phyloP scores from a whole-genome alignment of 2,329 filamentous ascomycete genomes.

The Beauveria asiatica region DNA sequence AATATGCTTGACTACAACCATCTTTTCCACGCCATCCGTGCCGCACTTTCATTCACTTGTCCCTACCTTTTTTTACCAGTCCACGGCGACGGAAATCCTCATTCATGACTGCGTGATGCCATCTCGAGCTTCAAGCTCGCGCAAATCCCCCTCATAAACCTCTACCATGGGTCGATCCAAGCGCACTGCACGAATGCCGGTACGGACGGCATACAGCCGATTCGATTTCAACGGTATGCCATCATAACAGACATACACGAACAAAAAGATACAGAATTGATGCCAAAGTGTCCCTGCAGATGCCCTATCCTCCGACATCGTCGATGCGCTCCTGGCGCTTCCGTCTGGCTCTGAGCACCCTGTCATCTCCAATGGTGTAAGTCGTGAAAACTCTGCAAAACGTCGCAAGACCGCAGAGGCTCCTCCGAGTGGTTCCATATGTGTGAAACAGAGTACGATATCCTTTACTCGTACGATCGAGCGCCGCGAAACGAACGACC shows the following conservation, averaged over 20 bases:
- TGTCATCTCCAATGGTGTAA: constrained; percentile 8
- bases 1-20: neutral
- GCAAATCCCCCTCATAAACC: neutral
- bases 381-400: constrained; percentile 18
- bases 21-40: neutral
- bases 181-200: neutral
- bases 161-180: neutral
- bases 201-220: neutral
- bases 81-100: neutral
- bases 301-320: constrained; percentile 17
- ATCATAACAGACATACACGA: neutral
- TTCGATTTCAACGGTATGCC: constrained; percentile 6
- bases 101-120: neutral
- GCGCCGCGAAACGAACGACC: constrained; percentile 8
- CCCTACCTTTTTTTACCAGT: neutral
- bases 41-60: neutral
- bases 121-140: neutral
- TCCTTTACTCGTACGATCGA: constrained; percentile 20
- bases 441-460: constrained; percentile 19
- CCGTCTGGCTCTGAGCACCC: constrained; percentile 12
- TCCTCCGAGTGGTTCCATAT: constrained; percentile 16
- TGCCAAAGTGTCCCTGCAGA: constrained; percentile 12
- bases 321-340: constrained; percentile 17
- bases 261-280: neutral
- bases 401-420: constrained; percentile 21